Base-by-base conservation (phyloP, 345 rosid species). In the Linum lewisii region DNA sequence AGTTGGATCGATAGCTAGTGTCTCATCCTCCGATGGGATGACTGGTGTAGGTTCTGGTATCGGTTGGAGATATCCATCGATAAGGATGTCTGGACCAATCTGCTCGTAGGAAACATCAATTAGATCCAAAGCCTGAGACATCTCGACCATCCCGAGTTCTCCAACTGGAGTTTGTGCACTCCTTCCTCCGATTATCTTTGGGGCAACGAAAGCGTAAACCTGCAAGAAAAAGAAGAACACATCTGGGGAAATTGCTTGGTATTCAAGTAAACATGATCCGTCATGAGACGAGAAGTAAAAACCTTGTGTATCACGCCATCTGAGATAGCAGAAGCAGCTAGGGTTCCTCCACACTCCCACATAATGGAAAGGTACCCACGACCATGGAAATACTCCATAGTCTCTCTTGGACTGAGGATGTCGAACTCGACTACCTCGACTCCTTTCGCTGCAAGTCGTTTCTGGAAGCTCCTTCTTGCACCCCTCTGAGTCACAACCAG, bases 91-190 rank as follows among this genome's bases (percentile, higher is more conserved):
- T 0, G 90, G 95, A 71, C 96, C 98, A 71, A 88, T 82, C 98
- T 89, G 90, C 71, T 93, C 99, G 54, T 84, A 86, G 77, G 72
- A 70, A 73, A 86, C 83, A 67, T 93, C 94, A 18, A 81, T 78
- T 25, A 93, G 68, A 75, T 93, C 84, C 47, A 93, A 63, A 45
- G 99, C 99, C 74, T 93, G 99, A 51, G 97, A 74, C 99, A 93
- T 89, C 80, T 93, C 95, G 60, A 89, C 91, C 99, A 93, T 88
- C 57, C 99, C 99, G 60, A 93, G 95, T 59, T 93, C 99, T 77
- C 91, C 91, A 61, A 93, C 99, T 24, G 97, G 97, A 65, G 99
- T 73, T 24, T 94, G 97, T 0, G 97, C 97, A 71, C 75, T 64
- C 36, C 69, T 88, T 57, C 99, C 99, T 59, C 99, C 95, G 59